These are phyloP conservation scores for Puccinia coronata DNA, from an alignment of 1,284 basidiomycete genomes.

Conservation along the genomic window DNA sequence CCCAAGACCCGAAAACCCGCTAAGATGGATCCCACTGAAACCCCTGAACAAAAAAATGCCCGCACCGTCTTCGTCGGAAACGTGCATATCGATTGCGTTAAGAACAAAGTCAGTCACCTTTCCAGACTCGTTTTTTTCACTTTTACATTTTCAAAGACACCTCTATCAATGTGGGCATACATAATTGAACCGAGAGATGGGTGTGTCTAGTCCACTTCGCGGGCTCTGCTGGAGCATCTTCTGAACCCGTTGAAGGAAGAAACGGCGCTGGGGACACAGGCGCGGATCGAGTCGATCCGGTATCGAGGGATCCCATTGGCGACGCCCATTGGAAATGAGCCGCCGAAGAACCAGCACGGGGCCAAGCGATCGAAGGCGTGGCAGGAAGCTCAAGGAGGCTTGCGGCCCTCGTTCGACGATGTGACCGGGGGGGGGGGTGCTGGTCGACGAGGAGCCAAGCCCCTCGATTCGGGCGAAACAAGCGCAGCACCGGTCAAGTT, in stretches of 20 bases:
- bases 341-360: not conserved
- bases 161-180: too few species aligned
- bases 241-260: constrained; percentile 32
- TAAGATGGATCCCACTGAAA: constrained; percentile 3
- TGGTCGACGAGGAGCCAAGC: constrained; percentile 40
- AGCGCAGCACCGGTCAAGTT: not conserved
- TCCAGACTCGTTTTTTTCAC: not conserved
- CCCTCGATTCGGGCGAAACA: not conserved
- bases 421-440: constrained; percentile 23
- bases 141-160: too few species aligned
- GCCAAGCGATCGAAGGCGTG: constrained; percentile 36
- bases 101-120: constrained; percentile 13
- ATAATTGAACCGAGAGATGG: too few species aligned
- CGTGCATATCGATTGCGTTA: constrained; percentile 38
- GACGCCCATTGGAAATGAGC: constrained; percentile 27
- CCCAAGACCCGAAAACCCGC: not conserved
- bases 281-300: constrained; percentile 33
- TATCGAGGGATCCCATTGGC: constrained; percentile 43
- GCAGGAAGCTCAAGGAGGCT: constrained; percentile 15
- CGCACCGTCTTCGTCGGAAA: constrained; percentile 46
- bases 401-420: constrained; percentile 23
- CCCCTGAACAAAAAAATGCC: constrained; percentile 22
- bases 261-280: not conserved
- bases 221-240: constrained; percentile 32
- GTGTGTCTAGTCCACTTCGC: constrained; percentile 16